Conservation (phyloP, 176 grass and related monocot species). For the Phoenix dactylifera region DNA sequence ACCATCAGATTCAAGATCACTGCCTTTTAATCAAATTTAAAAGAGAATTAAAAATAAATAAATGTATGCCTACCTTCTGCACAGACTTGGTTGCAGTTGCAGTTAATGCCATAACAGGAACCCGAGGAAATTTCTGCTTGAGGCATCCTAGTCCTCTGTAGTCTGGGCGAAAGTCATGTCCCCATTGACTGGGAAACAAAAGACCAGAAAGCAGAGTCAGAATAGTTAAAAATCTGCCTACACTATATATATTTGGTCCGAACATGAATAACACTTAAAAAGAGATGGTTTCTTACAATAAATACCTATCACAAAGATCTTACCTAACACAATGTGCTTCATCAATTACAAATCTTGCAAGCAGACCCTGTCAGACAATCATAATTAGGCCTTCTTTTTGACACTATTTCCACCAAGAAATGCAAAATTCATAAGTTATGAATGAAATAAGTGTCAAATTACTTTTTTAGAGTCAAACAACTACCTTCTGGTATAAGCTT, state of each 20-base stretch:
- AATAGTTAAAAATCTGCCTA: too few relatives aligned
- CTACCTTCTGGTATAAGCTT: slow-evolving; percentile 73
- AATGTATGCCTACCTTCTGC: slow-evolving; percentile 33
- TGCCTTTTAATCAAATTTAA: slow-evolving; percentile 2
- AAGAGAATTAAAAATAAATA: slow-evolving; percentile 1
- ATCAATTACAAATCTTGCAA: slow-evolving; percentile 90
- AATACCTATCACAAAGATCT: not conserved
- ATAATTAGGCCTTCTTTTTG: not conserved
- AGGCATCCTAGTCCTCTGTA: slow-evolving; percentile 77
- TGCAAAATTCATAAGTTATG: too few relatives aligned
- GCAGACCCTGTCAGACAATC: slow-evolving; percentile 42
- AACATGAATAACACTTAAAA: not conserved
- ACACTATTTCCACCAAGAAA: not conserved
- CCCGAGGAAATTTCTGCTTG: slow-evolving; percentile 74
- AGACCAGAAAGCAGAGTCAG: slow-evolving; percentile 6
- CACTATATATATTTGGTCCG: not conserved
- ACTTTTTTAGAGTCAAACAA: slow-evolving; percentile 4
- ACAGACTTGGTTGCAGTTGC: slow-evolving; percentile 84
- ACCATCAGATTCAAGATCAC: not conserved
- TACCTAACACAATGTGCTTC: slow-evolving; percentile 98
- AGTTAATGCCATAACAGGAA: slow-evolving; percentile 85
- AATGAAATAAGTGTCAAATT: not conserved
- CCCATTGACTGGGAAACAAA: slow-evolving; percentile 63
- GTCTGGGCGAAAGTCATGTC: slow-evolving; percentile 88
- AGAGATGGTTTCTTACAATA: too few relatives aligned